Evolutionary conservation across 2,329 filamentous ascomycete species (phyloP), one percentile per base, ranked within the genome.

Genomic region (Chaetomiaceae sp.): DNA sequence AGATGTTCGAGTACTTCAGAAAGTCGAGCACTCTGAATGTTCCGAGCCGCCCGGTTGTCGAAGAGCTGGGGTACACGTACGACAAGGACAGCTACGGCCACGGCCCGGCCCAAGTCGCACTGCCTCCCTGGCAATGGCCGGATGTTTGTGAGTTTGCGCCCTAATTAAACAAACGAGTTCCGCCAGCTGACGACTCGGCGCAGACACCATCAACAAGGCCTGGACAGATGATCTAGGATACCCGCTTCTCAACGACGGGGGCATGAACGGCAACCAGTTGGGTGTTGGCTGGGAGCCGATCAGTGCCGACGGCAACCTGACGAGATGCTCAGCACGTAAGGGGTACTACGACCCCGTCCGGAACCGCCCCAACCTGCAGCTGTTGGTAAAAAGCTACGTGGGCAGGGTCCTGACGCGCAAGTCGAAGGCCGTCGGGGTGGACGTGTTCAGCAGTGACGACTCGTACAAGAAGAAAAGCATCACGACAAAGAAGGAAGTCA

Each of bases 381-480:
- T 86, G 3, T 68, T 86, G 0, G 45, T 47, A n/a, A 51, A 44
- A 19, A 53, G 51, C 41, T 50, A 50, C n/a, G 81, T 86, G 1
- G 66, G 74, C 2, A 73, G 73, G 3, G 72, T 84, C 0, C 50
- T 83, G 5, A 78, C 83, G 44, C 70, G 77, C 4, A 68, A 71
- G 3, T 79, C 73, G 37, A 63, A 69, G 34, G 83, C 83, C 3
- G 68, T 73, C 0, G 83, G 82, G 0, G 74, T 87, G 2, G 79
- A 85, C 58, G 82, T 77, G 55, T 71, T 74, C 6, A 40, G 35
- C 25, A 30, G 35, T 13, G 17, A 16, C 74, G 75, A 25, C 78
- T 63, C 30, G 42, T 39, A 4, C 49, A 50, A 17, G 51, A 52
- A 20, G 25, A 34, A 43, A 5, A 54, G 27, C 10, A 48, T 50